phyloP scores from a whole-genome alignment of 2,329 filamentous ascomycete species.

The Colletotrichum chrysophilum region DNA sequence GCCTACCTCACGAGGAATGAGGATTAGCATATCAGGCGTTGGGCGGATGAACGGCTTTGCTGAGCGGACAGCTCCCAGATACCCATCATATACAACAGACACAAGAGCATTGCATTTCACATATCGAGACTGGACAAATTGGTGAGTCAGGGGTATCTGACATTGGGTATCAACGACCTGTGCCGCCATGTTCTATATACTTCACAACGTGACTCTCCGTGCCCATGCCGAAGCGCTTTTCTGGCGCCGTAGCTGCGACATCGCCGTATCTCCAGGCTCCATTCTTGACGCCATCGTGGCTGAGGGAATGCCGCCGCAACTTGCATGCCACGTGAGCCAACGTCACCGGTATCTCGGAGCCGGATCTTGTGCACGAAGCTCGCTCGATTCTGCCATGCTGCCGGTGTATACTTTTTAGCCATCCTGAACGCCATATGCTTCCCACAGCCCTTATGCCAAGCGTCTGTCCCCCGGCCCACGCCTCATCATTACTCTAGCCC shows the following conservation, averaged over 20 bases:
- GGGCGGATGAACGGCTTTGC: constrained; percentile 17
- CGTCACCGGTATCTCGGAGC: background rate
- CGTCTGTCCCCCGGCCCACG: background rate
- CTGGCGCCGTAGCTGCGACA: background rate
- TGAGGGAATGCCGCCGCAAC: background rate
- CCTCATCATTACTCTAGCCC: background rate
- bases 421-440: constrained; percentile 16
- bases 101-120: background rate
- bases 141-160: background rate
- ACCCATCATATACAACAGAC: constrained; percentile 6
- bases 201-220: background rate
- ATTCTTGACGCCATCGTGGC: background rate
- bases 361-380: background rate
- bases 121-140: background rate
- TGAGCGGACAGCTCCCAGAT: constrained; percentile 18
- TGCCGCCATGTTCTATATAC: background rate
- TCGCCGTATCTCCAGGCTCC: background rate
- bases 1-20: background rate
- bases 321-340: background rate
- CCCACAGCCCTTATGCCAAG: background rate
- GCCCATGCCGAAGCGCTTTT: background rate
- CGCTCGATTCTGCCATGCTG: background rate
- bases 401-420: constrained; percentile 10
- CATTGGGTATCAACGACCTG: constrained; percentile 13
- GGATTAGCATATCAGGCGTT: constrained; percentile 13